Percentiles rank a stretch among this genome's conserved stretches.
These are phyloP conservation scores for Rhodotorula babjevae DNA, from an alignment of 768 basidiomycete genomes.

Conservation along the genomic window DNA sequence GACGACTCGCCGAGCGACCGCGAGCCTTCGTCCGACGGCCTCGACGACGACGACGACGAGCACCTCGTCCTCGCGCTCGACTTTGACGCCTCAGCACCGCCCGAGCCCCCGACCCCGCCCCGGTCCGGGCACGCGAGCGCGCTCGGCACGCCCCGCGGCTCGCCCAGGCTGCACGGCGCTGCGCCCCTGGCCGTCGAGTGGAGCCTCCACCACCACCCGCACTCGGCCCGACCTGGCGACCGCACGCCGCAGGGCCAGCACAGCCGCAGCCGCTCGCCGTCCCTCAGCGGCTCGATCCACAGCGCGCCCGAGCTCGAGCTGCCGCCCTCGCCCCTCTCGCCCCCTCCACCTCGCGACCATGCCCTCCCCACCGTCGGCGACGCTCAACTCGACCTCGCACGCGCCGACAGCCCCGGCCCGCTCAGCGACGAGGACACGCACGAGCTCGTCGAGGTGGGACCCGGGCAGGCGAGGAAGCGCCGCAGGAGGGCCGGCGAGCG, in stretches of 20 bases:
- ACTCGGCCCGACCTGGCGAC: no score
- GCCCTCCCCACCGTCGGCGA: no score
- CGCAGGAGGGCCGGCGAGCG: neutral
- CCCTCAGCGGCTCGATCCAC: conserved; percentile 18
- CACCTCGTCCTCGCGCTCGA: neutral
- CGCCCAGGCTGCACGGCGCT: neutral
- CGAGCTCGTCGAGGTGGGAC: neutral
- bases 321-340: neutral
- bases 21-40: neutral
- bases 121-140: neutral
- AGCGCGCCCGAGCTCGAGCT: conserved; percentile 21
- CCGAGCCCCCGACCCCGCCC: no score
- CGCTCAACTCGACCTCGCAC: no score
- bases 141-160: no score
- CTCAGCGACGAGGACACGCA: neutral
- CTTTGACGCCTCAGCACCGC: neutral
- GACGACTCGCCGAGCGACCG: no score
- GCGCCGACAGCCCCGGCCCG: neutral
- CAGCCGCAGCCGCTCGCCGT: neutral
- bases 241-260: no score
- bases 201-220: no score
- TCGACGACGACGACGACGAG: neutral
- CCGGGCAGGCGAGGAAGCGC: neutral
- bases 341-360: no score
- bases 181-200: no score